Conservation (phyloP, 2,329 filamentous ascomycete genomes). For the Trichoderma simmonsii region DNA sequence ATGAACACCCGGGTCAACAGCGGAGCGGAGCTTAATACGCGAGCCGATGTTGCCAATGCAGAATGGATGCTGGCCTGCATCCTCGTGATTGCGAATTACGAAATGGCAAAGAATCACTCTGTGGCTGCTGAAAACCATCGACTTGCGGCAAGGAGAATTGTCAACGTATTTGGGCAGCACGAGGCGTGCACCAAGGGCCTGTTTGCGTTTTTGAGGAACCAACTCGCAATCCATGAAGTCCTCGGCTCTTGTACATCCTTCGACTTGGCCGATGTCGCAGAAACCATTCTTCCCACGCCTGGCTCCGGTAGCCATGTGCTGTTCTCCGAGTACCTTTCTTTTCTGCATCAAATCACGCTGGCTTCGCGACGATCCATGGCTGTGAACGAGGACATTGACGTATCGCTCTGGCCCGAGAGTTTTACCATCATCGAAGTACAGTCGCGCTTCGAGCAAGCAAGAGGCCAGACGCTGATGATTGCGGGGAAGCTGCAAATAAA, state of each 20-base stretch:
- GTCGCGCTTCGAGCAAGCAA: conserved; percentile 27
- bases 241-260: conserved; percentile 30
- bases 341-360: conserved; percentile 24
- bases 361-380: conserved; percentile 20
- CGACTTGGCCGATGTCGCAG: conserved; percentile 24
- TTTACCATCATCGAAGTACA: conserved; percentile 12
- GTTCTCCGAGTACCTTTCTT: conserved; percentile 28
- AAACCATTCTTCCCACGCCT: conserved; percentile 22
- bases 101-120: conserved; percentile 29
- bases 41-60: conserved; percentile 27
- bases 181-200: conserved; percentile 22
- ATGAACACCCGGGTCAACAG: conserved; percentile 27
- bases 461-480: conserved; percentile 29
- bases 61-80: conserved; percentile 33
- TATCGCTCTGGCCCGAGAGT: neutral
- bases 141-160: conserved; percentile 29
- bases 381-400: neutral
- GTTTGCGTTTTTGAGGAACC: conserved; percentile 30
- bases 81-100: conserved; percentile 31
- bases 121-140: conserved; percentile 30
- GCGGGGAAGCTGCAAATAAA: conserved; percentile 26
- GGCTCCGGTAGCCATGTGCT: conserved; percentile 24
- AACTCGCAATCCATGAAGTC: conserved; percentile 30
- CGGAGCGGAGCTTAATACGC: conserved; percentile 24
- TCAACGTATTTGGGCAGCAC: conserved; percentile 29